These are phyloP conservation scores for Huiozyma sinensis DNA, from an alignment of 805 yeast genomes.

Conservation along the genomic window DNA sequence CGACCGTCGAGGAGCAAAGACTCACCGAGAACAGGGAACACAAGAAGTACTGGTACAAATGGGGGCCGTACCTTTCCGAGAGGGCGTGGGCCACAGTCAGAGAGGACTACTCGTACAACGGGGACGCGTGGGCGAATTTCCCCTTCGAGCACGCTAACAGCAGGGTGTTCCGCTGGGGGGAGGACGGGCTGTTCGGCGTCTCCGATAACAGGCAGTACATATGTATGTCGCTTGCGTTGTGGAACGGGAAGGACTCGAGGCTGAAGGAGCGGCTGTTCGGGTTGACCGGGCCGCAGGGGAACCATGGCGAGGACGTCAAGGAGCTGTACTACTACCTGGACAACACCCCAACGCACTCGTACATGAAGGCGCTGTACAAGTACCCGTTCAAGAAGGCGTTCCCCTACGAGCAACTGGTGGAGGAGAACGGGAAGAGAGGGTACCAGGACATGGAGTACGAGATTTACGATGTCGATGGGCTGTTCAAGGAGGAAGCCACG, in stretches of 20 bases:
- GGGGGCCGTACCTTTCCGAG: conserved; percentile 90
- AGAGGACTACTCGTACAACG: conserved; percentile 77
- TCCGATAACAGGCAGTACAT: conserved; percentile 73
- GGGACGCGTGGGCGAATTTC: conserved; percentile 87
- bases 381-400: conserved; percentile 71
- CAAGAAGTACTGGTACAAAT: conserved; percentile 61
- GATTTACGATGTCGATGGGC: conserved; percentile 59
- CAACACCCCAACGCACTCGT: conserved; percentile 87
- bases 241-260: conserved; percentile 84
- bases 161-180: conserved; percentile 88
- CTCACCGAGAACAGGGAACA: conserved; percentile 27
- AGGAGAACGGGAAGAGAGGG: conserved; percentile 54
- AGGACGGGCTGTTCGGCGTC: conserved; percentile 87
- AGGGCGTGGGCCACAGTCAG: conserved; percentile 82
- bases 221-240: conserved; percentile 68
- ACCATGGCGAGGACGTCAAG: conserved; percentile 93
- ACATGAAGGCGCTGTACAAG: conserved; percentile 84
- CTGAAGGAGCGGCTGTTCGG: conserved; percentile 84
- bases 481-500: conserved; percentile 44
- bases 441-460: conserved; percentile 71
- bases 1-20: conserved; percentile 26
- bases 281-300: conserved; percentile 85
- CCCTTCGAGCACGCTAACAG: conserved; percentile 77
- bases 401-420: conserved; percentile 70
- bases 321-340: conserved; percentile 78